These are phyloP conservation scores for Pascua guehoae DNA, from an alignment of 1,284 basidiomycete genomes.

Conservation along the genomic window DNA sequence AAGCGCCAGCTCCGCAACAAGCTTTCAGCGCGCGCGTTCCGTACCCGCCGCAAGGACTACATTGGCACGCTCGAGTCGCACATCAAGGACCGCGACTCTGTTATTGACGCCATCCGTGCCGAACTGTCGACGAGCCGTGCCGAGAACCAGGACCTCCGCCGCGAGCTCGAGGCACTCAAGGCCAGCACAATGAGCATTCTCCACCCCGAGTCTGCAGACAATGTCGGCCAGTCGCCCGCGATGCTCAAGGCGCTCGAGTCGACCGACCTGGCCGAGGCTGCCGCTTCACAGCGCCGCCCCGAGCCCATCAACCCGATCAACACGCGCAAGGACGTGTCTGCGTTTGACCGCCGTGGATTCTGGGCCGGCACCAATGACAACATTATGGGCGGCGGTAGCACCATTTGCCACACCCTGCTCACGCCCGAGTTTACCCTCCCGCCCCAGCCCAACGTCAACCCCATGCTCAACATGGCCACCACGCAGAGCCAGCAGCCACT, in stretches of 20 bases:
- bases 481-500: slow-evolving; percentile 9
- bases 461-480: slow-evolving; percentile 57
- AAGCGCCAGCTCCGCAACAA: slow-evolving; percentile 95
- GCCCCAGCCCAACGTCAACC: slow-evolving; percentile 68
- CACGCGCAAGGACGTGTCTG: slow-evolving; percentile 70
- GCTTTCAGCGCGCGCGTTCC: slow-evolving; percentile 91
- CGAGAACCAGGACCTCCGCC: slow-evolving; percentile 78
- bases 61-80: slow-evolving; percentile 89
- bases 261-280: slow-evolving; percentile 6
- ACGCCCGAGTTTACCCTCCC: slow-evolving; percentile 59
- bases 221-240: slow-evolving; percentile 38
- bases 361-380: slow-evolving; percentile 60
- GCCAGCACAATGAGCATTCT: slow-evolving; percentile 54
- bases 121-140: slow-evolving; percentile 74
- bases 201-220: slow-evolving; percentile 42
- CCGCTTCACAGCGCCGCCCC: slow-evolving; percentile 12
- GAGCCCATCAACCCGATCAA: slow-evolving; percentile 58
- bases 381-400: slow-evolving; percentile 62
- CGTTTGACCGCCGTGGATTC: slow-evolving; percentile 56
- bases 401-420: slow-evolving; percentile 78
- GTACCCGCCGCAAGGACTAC: slow-evolving; percentile 91
- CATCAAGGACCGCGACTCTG: slow-evolving; percentile 83
- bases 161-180: slow-evolving; percentile 81
- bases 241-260: slow-evolving; percentile 37
- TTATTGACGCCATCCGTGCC: slow-evolving; percentile 80